phyloP scores from a whole-genome alignment of 208 protist genomes.

The Crithidia expoeki region DNA sequence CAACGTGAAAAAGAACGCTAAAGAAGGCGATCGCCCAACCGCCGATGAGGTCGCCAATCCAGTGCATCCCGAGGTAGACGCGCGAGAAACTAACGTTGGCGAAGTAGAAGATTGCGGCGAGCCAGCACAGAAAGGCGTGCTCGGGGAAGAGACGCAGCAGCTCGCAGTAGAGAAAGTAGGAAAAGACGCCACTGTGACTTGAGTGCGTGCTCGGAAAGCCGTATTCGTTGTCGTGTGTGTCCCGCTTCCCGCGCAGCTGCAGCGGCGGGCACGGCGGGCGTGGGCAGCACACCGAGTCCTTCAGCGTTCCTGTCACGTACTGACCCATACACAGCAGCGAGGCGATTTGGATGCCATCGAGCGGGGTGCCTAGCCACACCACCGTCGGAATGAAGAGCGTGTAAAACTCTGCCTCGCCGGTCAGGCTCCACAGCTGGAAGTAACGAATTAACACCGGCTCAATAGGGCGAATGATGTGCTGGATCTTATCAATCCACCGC shows the following conservation, averaged over 20 bases:
- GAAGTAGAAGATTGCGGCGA: slow-evolving; percentile 44
- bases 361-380: slow-evolving; percentile 45
- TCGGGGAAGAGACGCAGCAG: slow-evolving; percentile 44
- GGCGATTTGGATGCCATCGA: slow-evolving; percentile 36
- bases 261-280: slow-evolving; percentile 75
- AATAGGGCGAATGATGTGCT: slow-evolving; percentile 35
- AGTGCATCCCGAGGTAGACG: slow-evolving; percentile 81
- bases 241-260: slow-evolving; percentile 46
- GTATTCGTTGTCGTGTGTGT: slow-evolving; percentile 69
- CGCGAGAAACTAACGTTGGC: slow-evolving; percentile 64
- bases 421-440: slow-evolving; percentile 68
- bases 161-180: slow-evolving; percentile 54
- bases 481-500: slow-evolving; percentile 39
- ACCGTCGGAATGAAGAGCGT: slow-evolving; percentile 60
- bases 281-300: slow-evolving; percentile 64
- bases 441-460: slow-evolving; percentile 45
- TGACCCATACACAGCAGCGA: slow-evolving; percentile 67
- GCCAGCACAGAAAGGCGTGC: slow-evolving; percentile 44
- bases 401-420: slow-evolving; percentile 79
- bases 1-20: slow-evolving; percentile 47
- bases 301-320: slow-evolving; percentile 65
- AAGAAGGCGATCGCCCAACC: slow-evolving; percentile 47
- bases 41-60: slow-evolving; percentile 67
- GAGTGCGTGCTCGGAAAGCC: slow-evolving; percentile 78
- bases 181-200: slow-evolving; percentile 58